These are phyloP conservation scores for Yarrowia phangngaensis DNA, from an alignment of 805 yeast species.

Conservation along the genomic window DNA sequence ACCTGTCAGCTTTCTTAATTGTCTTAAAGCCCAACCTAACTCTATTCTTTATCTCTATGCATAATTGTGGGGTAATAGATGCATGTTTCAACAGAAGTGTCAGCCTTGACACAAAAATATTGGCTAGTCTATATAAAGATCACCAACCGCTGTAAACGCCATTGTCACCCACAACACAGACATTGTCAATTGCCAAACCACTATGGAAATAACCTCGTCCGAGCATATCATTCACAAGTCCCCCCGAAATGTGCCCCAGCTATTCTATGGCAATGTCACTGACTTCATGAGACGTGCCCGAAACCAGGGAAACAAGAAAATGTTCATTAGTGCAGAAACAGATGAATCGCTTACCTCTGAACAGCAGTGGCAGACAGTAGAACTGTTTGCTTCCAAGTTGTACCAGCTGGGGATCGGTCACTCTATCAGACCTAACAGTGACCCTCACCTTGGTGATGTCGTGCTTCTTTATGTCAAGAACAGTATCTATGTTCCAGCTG, in stretches of 20 bases:
- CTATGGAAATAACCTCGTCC: not conserved
- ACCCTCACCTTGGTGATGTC: conserved; percentile 35
- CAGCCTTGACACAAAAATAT: too few species aligned
- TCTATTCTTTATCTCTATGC: not conserved
- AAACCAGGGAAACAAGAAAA: conserved; percentile 10
- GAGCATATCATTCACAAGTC: conserved; percentile 21
- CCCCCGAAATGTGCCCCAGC: conserved; percentile 27
- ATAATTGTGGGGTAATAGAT: conserved; percentile 11
- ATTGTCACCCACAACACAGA: not conserved
- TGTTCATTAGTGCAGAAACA: conserved; percentile 9
- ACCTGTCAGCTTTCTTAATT: not conserved
- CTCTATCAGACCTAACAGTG: conserved; percentile 30
- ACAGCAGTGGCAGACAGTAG: conserved; percentile 6
- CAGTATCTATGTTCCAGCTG: conserved; percentile 34
- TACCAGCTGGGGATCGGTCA: conserved; percentile 29
- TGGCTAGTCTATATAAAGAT: not conserved
- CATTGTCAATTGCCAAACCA: too few species aligned
- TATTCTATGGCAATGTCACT: conserved; percentile 7
- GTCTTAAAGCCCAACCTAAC: conserved; percentile 6
- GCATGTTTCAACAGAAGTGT: not conserved
- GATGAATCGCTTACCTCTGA: not conserved
- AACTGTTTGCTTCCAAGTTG: conserved; percentile 8
- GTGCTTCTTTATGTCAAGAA: conserved; percentile 37
- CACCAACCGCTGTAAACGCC: not conserved
- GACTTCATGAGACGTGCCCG: conserved; percentile 22